Base-by-base conservation (phyloP, 1,284 basidiomycete species). In the Trichosporon sp. region DNA sequence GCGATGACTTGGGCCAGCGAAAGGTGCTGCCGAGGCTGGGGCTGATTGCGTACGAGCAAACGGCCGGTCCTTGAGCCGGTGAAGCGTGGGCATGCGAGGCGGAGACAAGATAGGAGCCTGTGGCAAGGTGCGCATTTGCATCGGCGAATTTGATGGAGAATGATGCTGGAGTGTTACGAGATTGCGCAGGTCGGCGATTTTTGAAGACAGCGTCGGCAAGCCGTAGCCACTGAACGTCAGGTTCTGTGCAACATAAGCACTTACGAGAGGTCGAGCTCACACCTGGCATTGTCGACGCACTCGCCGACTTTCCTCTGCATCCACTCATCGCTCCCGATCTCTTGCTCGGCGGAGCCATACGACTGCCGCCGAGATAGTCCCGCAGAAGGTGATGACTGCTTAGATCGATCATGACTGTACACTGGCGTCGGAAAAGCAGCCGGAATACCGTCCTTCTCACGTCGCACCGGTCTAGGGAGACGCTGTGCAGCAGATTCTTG, bases 271-370 rank as follows among this genome's bases (percentile, higher is more conserved):
- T 70, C 61, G 11, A 79, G 62, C 23, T 64, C 62, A 2, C 68
- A 62, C 29, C 71, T 69, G 1, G 75, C 73, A 10, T 64, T 61
- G 59, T 78, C 76, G 2, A 78, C 70, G 63, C 76, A 78, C 14
- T 69, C 56, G 2, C 70, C 71, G 6, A 79, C 74, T 56, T 66
- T 66, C 29, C 58, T 60, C 40, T 70, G 65, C 74, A 78, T 75
- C 78, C 78, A 79, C 40, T 75, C 72, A 63, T 79, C 78, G 27
- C 70, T 74, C 7, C 75, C 75, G 0, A 73, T 56, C 3, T 52
- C 58, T 9, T 31, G 25, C 14, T 54, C 49, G 5, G 27, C 49
- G 7, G 25, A 29, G 10, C 49, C 27, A n/a, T 54, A 54, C 25
- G 49, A 54, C 14, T 23, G 29, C 9, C 49, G 25, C 21, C 49